These are phyloP conservation scores for Hippophae rhamnoides DNA, from an alignment of 306 rosid genomes.

Conservation along the genomic window DNA sequence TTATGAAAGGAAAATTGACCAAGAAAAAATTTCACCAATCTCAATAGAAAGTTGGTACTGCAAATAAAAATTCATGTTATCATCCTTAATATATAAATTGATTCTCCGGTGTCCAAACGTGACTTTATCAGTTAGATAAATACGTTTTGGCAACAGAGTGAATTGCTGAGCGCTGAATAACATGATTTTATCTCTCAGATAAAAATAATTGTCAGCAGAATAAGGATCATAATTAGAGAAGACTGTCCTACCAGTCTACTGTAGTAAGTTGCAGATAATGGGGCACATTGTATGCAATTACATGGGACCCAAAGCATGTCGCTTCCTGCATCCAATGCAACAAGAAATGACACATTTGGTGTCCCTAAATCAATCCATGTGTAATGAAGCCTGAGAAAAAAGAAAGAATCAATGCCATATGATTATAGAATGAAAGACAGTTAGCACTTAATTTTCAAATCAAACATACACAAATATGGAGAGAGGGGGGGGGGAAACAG, in stretches of 20 bases:
- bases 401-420: neutral
- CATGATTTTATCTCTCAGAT: neutral
- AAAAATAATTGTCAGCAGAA: neutral
- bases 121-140: no score
- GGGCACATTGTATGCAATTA: conserved; percentile 68
- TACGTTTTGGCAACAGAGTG: no score
- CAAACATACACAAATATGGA: no score
- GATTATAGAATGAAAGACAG: no score
- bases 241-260: conserved; percentile 41
- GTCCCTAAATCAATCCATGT: conserved; percentile 65
- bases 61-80: no score
- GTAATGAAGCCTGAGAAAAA: conserved; percentile 46
- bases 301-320: conserved; percentile 80
- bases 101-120: no score
- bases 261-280: conserved; percentile 48
- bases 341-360: conserved; percentile 65
- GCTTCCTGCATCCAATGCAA: conserved; percentile 71
- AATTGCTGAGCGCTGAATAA: neutral
- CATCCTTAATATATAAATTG: no score
- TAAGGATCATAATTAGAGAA: neutral
- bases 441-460: no score
- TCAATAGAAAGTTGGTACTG: no score
- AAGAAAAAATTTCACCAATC: no score
- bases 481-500: no score
- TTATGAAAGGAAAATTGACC: no score